Conservation (phyloP, 176 grass and related monocot genomes). For the Saccharum officinarum region DNA sequence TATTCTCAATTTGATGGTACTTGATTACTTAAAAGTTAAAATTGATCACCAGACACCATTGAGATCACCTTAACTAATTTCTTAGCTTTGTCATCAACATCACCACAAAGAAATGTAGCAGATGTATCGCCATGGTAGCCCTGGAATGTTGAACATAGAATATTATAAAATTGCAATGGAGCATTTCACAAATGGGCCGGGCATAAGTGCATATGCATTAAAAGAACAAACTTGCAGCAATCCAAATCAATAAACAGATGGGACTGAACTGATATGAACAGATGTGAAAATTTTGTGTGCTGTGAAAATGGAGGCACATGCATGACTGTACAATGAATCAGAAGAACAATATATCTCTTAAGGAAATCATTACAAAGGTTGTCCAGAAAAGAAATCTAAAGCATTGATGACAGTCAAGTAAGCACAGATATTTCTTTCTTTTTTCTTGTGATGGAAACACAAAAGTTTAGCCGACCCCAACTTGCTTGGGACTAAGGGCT, state of each 20-base stretch:
- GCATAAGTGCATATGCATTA: neutral
- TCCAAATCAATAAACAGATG: slow-evolving; percentile 7
- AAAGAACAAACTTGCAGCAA: neutral
- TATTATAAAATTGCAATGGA: slow-evolving; percentile 25
- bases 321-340: neutral
- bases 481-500: neutral
- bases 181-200: neutral
- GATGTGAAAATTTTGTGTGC: neutral
- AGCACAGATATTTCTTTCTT: neutral
- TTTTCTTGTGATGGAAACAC: neutral
- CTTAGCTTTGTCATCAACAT: slow-evolving; percentile 86
- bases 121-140: slow-evolving; percentile 99
- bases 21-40: slow-evolving; percentile 18
- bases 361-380: slow-evolving; percentile 1
- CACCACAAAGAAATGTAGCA: slow-evolving; percentile 84
- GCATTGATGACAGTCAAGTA: neutral
- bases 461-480: neutral
- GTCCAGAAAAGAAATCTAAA: neutral
- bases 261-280: neutral
- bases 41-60: neutral
- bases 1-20: neutral
- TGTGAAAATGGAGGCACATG: neutral
- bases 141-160: slow-evolving; percentile 42
- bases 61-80: slow-evolving; percentile 80
- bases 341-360: slow-evolving; percentile 2